phyloP scores from a whole-genome alignment of 2,329 filamentous ascomycete species.

The Colletotrichum shisoi region DNA sequence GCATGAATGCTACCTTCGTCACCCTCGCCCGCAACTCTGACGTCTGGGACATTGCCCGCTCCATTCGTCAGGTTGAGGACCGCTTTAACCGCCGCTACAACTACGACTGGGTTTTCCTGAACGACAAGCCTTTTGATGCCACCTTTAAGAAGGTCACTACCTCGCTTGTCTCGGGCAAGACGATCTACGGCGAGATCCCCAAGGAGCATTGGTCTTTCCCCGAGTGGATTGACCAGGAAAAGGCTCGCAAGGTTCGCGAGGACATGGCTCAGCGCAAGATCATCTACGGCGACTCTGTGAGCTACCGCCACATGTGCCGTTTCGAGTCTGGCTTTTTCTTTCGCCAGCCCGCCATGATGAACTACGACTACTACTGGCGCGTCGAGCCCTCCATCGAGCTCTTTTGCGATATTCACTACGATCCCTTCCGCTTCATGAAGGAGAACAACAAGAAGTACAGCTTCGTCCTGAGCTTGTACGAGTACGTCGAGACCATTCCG shows the following conservation, averaged over 20 bases:
- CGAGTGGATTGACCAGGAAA: constrained; percentile 93
- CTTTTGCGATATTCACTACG: constrained; percentile 93
- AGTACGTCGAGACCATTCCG: constrained; percentile 95
- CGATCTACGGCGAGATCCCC: constrained; percentile 88
- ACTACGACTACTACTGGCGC: constrained; percentile 99
- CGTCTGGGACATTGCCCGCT: constrained; percentile 95
- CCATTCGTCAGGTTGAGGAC: constrained; percentile 95
- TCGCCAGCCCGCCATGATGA: constrained; percentile 88
- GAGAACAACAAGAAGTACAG: constrained; percentile 98
- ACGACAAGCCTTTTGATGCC: constrained; percentile 92
- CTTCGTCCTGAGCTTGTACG: constrained; percentile 93
- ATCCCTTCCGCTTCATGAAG: constrained; percentile 95
- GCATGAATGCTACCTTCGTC: constrained; percentile 97
- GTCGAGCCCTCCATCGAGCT: constrained; percentile 97
- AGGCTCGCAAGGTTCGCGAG: constrained; percentile 86
- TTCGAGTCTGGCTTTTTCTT: constrained; percentile 99
- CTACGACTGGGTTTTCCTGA: constrained; percentile 99
- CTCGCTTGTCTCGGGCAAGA: constrained; percentile 89
- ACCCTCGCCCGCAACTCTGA: constrained; percentile 93
- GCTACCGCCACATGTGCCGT: constrained; percentile 99
- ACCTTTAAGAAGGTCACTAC: constrained; percentile 92
- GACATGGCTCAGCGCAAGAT: constrained; percentile 95
- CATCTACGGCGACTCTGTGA: constrained; percentile 96
- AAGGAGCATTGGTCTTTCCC: constrained; percentile 98
- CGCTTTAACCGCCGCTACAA: constrained; percentile 96